phyloP scores from a whole-genome alignment of 495 filamentous ascomycete species.

The Talaromyces wortmannii region DNA sequence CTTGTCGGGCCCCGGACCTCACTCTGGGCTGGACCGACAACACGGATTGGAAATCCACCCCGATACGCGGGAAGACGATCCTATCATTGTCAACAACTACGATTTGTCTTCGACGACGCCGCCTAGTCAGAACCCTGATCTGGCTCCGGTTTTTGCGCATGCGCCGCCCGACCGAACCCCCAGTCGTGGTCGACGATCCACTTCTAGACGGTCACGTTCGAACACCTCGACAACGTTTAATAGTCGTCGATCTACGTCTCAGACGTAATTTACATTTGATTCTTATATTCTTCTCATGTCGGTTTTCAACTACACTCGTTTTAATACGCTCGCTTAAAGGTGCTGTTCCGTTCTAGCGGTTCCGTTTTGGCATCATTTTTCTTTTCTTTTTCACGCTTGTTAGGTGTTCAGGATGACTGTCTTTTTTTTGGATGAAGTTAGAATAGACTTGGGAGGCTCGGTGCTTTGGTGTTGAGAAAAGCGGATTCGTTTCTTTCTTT shows the following conservation, averaged over 20 bases:
- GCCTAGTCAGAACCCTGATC: conserved; percentile 53
- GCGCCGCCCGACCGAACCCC: conserved; percentile 30
- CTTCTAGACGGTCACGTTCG: conserved; percentile 32
- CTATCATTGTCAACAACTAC: conserved; percentile 40
- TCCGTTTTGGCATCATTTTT: background rate
- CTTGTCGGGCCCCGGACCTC: conserved; percentile 34
- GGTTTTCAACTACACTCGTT: background rate
- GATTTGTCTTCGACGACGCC: conserved; percentile 34
- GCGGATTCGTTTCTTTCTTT: background rate
- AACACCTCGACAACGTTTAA: conserved; percentile 7
- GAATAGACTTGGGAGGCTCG: conserved; percentile 2
- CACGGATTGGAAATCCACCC: conserved; percentile 54
- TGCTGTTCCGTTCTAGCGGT: background rate
- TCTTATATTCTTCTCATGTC: background rate
- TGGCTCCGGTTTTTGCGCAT: conserved; percentile 44
- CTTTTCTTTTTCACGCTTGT: background rate
- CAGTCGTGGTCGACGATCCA: conserved; percentile 27
- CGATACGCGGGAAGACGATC: conserved; percentile 48
- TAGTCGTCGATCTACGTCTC: conserved; percentile 4
- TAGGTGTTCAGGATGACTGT: background rate
- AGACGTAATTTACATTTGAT: background rate
- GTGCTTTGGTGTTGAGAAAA: conserved; percentile 1
- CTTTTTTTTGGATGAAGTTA: background rate
- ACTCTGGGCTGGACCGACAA: conserved; percentile 40
- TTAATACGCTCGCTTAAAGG: background rate